These are phyloP conservation scores for Penicillium decumbens DNA, from an alignment of 2,329 filamentous ascomycete species.

Conservation along the genomic window DNA sequence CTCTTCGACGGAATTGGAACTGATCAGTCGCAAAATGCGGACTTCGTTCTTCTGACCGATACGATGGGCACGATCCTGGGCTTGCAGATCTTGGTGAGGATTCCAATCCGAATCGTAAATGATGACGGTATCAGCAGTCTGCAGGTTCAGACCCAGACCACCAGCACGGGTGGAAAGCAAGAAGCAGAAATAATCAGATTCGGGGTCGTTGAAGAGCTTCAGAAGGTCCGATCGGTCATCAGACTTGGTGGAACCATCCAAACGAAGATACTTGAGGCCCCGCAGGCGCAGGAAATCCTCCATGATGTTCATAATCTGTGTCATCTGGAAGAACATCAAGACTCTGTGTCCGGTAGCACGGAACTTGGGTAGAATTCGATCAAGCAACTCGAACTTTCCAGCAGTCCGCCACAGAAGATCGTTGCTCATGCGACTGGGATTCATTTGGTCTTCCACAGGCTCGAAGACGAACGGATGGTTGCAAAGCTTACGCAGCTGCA, in stretches of 20 bases:
- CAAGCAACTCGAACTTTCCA: conserved; percentile 94
- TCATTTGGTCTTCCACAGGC: conserved; percentile 97
- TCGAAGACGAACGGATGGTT: conserved; percentile 99
- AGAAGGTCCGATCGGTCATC: conserved; percentile 93
- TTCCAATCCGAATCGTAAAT: conserved; percentile 99
- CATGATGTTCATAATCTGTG: conserved; percentile 99
- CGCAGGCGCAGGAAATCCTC: conserved; percentile 90
- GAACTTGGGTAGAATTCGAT: conserved; percentile 91
- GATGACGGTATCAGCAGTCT: conserved; percentile 97
- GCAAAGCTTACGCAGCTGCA: conserved; percentile 97
- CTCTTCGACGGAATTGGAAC: conserved; percentile 94
- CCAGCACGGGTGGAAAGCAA: conserved; percentile 96
- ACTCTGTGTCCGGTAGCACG: conserved; percentile 86
- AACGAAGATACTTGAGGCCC: conserved; percentile 77
- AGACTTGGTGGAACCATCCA: conserved; percentile 95
- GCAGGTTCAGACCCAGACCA: conserved; percentile 93
- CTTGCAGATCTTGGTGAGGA: conserved; percentile 97
- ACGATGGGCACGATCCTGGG: conserved; percentile 99
- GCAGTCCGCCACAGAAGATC: conserved; percentile 92
- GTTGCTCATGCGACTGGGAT: conserved; percentile 80
- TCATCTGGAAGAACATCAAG: conserved; percentile 99
- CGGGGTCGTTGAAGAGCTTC: conserved; percentile 79
- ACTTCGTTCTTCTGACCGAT: conserved; percentile 99
- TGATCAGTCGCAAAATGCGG: conserved; percentile 90
- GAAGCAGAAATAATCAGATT: conserved; percentile 96